Base-by-base conservation (phyloP, 257 asterid genomes). In the Galeopsis tetrahit region DNA sequence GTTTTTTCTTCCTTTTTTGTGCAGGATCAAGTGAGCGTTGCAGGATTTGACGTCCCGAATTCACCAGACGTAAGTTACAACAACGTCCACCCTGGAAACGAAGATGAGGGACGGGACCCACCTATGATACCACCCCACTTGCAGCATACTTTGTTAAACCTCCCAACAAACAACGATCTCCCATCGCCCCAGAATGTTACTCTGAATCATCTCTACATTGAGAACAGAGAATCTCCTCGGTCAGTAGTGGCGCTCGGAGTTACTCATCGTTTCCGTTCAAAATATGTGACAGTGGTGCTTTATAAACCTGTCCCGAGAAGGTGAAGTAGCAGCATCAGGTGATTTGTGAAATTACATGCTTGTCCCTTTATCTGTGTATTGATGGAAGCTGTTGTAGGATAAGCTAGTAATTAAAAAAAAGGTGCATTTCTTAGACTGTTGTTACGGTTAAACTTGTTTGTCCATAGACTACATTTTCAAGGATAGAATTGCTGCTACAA, bases 251-350 rank as follows among this genome's bases (percentile, higher is more conserved):
- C 90, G 0, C 86, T 93, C 1, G 98, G 97, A 38, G 85, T 88
- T 51, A 89, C 97, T n/a, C 96, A 91, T 79, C 89, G 98, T 53
- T 93, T 90, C 61, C 95, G 98, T 60, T 90, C 97, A 0, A 93
- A 90, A 70, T 90, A 74, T 59, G 96, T 93, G 35, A 89, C 97
- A 0, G 92, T 93, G 15, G 92, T 90, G 85, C 97, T 93, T 62
- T 93, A 93, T 74, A 93, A 93, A 84, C 98, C 97, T 2, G 96
- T 89, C 66, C 88, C 84, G 13, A 87, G 94, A 78, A 86, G 96
- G 86, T 93, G 84, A 81, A 58, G 79, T 36, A 21, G 3, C 46
- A 11, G 32, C 66, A 73, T 69, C 46, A 64, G 76, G 68, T 82
- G 77, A 69, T 66, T n/a, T 64, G 46, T 42, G 1, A 21, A 21